phyloP scores from a whole-genome alignment of 1,284 basidiomycete genomes.

The Volvariella surrecta region DNA sequence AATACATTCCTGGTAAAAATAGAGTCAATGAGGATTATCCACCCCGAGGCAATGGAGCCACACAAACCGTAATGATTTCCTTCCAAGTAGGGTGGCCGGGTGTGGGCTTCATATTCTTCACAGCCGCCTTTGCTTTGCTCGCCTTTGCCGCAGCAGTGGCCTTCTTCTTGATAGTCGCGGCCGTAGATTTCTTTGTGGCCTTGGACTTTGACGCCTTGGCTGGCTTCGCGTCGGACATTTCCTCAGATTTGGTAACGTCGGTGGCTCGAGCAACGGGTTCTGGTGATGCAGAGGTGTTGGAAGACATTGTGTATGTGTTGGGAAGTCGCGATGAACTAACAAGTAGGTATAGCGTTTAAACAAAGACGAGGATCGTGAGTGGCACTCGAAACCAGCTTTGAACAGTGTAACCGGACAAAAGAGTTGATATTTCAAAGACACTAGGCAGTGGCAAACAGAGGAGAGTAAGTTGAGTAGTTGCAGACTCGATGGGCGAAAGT shows the following conservation, averaged over 20 bases:
- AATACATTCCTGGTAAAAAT: conserved; percentile 63
- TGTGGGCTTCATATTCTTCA: conserved; percentile 19
- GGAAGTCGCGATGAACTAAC: conserved; percentile 4
- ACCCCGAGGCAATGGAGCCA: conserved; percentile 7
- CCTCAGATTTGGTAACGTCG: too few relatives aligned
- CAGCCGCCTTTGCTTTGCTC: conserved; percentile 26
- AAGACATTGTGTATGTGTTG: conserved; percentile 16
- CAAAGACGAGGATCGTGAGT: conserved; percentile 9
- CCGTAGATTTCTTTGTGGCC: conserved; percentile 10
- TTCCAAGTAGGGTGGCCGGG: conserved; percentile 54
- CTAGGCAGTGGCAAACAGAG: conserved; percentile 2
- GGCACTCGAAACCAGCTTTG: too few relatives aligned
- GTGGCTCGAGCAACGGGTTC: conserved; percentile 12
- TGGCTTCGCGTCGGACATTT: too few relatives aligned
- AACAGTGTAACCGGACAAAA: too few relatives aligned
- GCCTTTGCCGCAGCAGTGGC: conserved; percentile 17
- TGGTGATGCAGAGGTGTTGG: conserved; percentile 16
- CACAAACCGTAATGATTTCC: conserved; percentile 48
- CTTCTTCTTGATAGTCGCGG: conserved; percentile 16
- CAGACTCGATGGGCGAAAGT: conserved; percentile 14
- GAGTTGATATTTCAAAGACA: too few relatives aligned
- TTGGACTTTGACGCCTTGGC: conserved; percentile 9
- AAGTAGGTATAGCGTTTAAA: conserved; percentile 8
- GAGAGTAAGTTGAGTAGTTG: conserved; percentile 8
- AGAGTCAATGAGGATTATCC: too few relatives aligned